Conservation (phyloP, 2,329 filamentous ascomycete species). For the Dothiorella sarmentorum region DNA sequence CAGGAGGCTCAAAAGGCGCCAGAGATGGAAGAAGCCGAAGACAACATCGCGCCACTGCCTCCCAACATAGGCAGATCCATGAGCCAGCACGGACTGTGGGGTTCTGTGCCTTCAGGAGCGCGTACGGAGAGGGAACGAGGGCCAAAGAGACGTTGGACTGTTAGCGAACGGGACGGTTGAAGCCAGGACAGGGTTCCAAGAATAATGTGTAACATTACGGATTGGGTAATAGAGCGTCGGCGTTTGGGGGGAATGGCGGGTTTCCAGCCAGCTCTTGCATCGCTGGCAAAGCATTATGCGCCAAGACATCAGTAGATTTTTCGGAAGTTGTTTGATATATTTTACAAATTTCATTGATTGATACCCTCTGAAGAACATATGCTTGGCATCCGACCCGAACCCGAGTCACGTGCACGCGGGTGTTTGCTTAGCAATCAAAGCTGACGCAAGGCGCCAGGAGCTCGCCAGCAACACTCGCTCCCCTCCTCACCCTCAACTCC, state of each 20-base stretch:
- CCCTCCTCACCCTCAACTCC: not conserved
- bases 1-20: slow-evolving; percentile 27
- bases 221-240: slow-evolving; percentile 13
- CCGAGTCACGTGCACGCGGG: not conserved
- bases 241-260: slow-evolving; percentile 1
- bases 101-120: slow-evolving; percentile 31
- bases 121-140: slow-evolving; percentile 37
- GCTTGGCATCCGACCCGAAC: no score
- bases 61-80: slow-evolving; percentile 22
- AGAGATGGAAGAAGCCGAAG: slow-evolving; percentile 30
- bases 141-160: slow-evolving; percentile 45
- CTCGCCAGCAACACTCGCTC: not conserved
- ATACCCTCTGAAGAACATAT: not conserved
- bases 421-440: not conserved
- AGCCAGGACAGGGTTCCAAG: not conserved
- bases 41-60: slow-evolving; percentile 31
- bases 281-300: not conserved
- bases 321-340: not conserved
- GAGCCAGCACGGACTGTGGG: slow-evolving; percentile 42
- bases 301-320: not conserved
- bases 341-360: not conserved
- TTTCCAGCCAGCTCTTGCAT: not conserved
- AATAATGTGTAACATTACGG: slow-evolving; percentile 6
- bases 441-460: slow-evolving; percentile 5
- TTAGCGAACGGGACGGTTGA: slow-evolving; percentile 22